A percentile compares a stretch with the other conserved stretches of the same genome.
These are phyloP conservation scores for Spergularia bocconei DNA, from an alignment of 148 eudicot genomes.

Conservation along the genomic window DNA sequence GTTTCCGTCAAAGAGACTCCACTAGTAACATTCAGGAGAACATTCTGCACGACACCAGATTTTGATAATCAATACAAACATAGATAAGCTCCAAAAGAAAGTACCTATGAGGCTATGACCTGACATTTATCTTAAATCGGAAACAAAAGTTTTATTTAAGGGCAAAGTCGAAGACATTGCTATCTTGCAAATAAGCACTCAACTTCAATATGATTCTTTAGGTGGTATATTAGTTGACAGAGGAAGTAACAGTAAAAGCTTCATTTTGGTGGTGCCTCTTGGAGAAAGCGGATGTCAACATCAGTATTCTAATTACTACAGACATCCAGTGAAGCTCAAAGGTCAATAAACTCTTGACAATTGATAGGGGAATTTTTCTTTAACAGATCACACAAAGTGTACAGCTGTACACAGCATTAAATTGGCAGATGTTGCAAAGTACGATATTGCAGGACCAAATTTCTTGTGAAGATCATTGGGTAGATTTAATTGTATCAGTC, in stretches of 20 bases:
- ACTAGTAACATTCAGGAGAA: constrained; percentile 74
- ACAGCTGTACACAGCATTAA: not conserved
- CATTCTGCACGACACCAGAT: constrained; percentile 39
- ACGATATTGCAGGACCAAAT: not conserved
- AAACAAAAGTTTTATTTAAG: not conserved
- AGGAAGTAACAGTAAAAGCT: not conserved
- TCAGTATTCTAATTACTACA: constrained; percentile 2
- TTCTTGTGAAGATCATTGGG: not conserved
- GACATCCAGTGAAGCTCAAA: not conserved
- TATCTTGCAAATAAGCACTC: not conserved
- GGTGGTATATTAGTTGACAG: constrained; percentile 1
- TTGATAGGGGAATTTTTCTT: not conserved
- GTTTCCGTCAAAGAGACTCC: constrained; percentile 69
- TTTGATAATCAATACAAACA: not conserved
- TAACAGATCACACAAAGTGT: not conserved
- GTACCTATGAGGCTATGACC: not conserved
- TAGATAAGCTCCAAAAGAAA: not conserved
- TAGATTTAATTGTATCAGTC: not conserved
- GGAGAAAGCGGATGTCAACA: not conserved
- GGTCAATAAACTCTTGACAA: not conserved
- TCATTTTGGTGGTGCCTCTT: not conserved
- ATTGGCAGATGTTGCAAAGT: not conserved
- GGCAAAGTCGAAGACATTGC: not conserved
- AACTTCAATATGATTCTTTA: not conserved
- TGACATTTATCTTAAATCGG: constrained; percentile 2